These are phyloP conservation scores for Exserohilum rostratum DNA, from an alignment of 2,329 filamentous ascomycete genomes.

Conservation along the genomic window DNA sequence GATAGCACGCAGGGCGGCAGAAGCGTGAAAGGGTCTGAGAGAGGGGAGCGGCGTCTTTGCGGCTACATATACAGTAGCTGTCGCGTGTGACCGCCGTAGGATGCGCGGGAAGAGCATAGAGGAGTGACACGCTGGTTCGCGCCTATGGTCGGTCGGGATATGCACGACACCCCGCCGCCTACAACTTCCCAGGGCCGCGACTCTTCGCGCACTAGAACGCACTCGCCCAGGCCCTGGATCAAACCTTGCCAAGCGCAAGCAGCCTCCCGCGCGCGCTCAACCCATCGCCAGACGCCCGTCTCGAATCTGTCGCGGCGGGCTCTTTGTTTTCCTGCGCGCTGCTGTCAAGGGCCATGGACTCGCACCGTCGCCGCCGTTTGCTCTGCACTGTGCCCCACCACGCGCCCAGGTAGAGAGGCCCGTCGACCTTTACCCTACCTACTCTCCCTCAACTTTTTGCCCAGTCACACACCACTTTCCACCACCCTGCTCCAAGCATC, in stretches of 20 bases:
- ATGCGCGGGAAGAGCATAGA: constrained; percentile 41
- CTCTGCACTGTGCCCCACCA: constrained; percentile 13
- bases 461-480: constrained; percentile 1
- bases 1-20: constrained; percentile 39
- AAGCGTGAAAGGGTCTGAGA: constrained; percentile 39
- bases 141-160: constrained; percentile 29
- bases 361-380: constrained; percentile 4
- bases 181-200: constrained; percentile 13
- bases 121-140: constrained; percentile 15
- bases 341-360: constrained; percentile 22
- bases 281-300: background rate
- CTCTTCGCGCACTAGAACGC: constrained; percentile 10
- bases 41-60: constrained; percentile 17
- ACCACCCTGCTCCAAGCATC: no score
- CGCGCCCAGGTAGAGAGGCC: constrained; percentile 21
- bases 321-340: background rate
- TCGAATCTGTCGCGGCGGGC: background rate
- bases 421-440: background rate
- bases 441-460: background rate
- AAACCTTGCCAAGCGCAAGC: constrained; percentile 11
- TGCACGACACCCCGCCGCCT: constrained; percentile 29
- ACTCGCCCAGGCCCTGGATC: constrained; percentile 6
- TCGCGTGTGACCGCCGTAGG: constrained; percentile 38
- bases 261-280: constrained; percentile 2
- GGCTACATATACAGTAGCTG: constrained; percentile 34